Percentiles rank a stretch among this genome's conserved stretches.
phyloP scores from a whole-genome alignment of 1,284 basidiomycete genomes.

The Ustilago bromivora region DNA sequence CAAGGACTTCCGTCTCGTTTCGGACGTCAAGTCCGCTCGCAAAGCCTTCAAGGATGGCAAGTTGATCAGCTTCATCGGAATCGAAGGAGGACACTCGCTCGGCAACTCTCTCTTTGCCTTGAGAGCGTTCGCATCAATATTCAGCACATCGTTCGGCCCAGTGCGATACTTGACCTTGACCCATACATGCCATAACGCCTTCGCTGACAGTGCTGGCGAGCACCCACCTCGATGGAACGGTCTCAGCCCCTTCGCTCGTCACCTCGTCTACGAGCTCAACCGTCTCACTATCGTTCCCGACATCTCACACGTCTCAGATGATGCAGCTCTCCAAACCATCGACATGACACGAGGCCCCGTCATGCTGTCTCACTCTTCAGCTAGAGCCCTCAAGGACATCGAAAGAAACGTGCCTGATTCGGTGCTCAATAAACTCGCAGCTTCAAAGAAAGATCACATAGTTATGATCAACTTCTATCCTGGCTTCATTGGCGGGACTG shows the following conservation, averaged over 20 bases:
- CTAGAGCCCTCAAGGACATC: constrained; percentile 24
- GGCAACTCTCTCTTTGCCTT: constrained; percentile 44
- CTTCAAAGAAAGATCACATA: constrained; percentile 28
- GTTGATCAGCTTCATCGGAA: constrained; percentile 55
- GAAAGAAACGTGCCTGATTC: constrained; percentile 43
- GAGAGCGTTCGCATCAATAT: constrained; percentile 23
- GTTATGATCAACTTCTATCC: constrained; percentile 55
- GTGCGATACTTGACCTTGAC: constrained; percentile 50
- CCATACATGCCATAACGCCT: constrained; percentile 50
- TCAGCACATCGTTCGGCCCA: constrained; percentile 21
- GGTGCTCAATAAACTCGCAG: constrained; percentile 29
- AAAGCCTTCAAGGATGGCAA: constrained; percentile 53
- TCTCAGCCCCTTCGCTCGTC: constrained; percentile 32
- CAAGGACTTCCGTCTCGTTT: constrained; percentile 31
- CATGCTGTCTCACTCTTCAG: constrained; percentile 50
- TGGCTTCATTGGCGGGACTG: constrained; percentile 51
- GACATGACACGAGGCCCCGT: constrained; percentile 36
- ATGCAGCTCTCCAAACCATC: constrained; percentile 42
- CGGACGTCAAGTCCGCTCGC: constrained; percentile 29
- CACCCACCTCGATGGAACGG: constrained; percentile 42
- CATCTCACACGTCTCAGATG: constrained; percentile 49
- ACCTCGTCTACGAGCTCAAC: constrained; percentile 43
- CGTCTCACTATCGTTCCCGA: constrained; percentile 49
- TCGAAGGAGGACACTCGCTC: constrained; percentile 53
- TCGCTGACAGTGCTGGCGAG: constrained; percentile 41